Base-by-base conservation (phyloP, 2,329 filamentous ascomycete species). In the Microsporum ferrugineum region DNA sequence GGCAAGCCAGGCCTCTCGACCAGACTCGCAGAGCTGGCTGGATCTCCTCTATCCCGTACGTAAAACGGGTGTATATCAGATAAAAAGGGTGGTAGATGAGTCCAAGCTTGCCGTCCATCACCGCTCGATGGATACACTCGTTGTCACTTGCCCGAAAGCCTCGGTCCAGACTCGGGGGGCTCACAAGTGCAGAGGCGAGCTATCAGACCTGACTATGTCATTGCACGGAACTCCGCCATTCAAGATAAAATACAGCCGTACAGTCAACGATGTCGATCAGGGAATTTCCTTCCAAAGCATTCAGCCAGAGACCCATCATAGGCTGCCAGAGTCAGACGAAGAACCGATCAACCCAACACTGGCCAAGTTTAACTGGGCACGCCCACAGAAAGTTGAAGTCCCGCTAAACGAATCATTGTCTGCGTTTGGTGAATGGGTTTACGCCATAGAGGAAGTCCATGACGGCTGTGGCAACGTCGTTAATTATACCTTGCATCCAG, bases 71-170 rank as follows among this genome's bases (percentile, higher is more conserved):
- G 82, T 95, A 23, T 99, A 99, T 74, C 83, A 87, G 47, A 80
- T 99, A 36, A 83, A 86, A 61, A 90, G 86, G 71, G 91, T 99
- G 7, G 77, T 96, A 65, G 94, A 99, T 71, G 87, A 95, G 71
- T 94, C 95, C 63, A 95, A 96, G 72, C 82, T 99, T 36, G 91
- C 97, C 71, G 89, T 96, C 8, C 90, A 91, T 68, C 84, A 88
- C 45, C 80, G 83, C 45, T 82, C 80, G 59, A 86, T 86, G 57
- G 89, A 94, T 68, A 88, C 91, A 0, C 86, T 95, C 60, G 87
- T 99, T 57, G 90, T 95, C 10, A 79, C 84, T 33, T 99, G 94
- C 71, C 94, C 94, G 1, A 86, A 84, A 66, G 94, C 90, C 23
- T 80, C 80, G 58, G 85, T 97, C 33, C 84, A 84, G 64, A 79